phyloP scores from a whole-genome alignment of 306 rosid genomes.

The Dalbergia cochinchinensis region DNA sequence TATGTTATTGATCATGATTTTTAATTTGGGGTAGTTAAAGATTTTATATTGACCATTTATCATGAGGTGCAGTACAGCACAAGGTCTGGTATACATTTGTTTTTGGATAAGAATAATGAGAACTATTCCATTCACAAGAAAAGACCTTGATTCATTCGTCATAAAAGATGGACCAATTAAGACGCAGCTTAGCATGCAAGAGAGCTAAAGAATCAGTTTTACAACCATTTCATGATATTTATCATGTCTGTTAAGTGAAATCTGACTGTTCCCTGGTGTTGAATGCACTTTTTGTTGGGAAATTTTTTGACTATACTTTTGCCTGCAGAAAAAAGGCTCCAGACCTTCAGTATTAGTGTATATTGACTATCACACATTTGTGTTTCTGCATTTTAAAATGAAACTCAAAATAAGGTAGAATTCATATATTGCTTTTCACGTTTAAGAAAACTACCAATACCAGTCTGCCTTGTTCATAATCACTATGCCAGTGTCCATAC shows the following conservation, averaged over 20 bases:
- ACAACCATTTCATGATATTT: constrained; percentile 36
- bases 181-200: not conserved
- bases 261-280: constrained; percentile 18
- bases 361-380: not conserved
- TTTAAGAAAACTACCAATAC: constrained; percentile 14
- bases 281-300: constrained; percentile 24
- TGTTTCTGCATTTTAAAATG: constrained; percentile 25
- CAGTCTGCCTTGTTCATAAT: constrained; percentile 18
- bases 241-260: not conserved
- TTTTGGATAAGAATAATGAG: constrained; percentile 3
- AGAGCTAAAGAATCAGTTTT: constrained; percentile 11
- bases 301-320: constrained; percentile 27
- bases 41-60: constrained; percentile 6
- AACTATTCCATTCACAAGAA: not conserved
- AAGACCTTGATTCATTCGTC: not conserved
- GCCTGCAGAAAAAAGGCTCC: constrained; percentile 9
- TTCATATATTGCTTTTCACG: not conserved
- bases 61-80: constrained; percentile 21
- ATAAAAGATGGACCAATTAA: constrained; percentile 18
- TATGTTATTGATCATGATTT: constrained; percentile 26
- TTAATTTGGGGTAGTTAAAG: constrained; percentile 24
- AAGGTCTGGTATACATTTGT: constrained; percentile 1
- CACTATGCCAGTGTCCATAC: constrained; percentile 19
- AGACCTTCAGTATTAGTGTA: constrained; percentile 2
- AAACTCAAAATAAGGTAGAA: not conserved